Conservation (phyloP, 345 rosid species). For the Euphorbia peplus region DNA sequence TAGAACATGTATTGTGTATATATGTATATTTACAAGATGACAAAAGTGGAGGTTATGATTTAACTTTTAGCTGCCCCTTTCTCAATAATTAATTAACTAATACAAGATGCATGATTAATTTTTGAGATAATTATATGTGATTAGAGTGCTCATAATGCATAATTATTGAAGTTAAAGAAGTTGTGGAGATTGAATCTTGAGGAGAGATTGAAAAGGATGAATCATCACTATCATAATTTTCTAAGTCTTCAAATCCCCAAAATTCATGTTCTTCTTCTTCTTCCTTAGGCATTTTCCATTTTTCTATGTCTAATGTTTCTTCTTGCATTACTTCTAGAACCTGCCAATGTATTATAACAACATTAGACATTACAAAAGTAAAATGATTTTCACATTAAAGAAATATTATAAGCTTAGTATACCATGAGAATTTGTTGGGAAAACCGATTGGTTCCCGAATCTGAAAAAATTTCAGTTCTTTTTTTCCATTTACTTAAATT, state of each 20-base stretch:
- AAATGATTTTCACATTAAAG: not conserved
- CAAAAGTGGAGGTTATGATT: constrained; percentile 2
- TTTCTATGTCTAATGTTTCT: constrained; percentile 48
- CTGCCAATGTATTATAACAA: constrained; percentile 30
- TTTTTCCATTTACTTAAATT: too few relatives aligned
- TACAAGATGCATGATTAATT: not conserved
- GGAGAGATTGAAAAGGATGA: constrained; percentile 58
- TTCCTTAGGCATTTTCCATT: constrained; percentile 79
- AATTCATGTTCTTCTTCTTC: constrained; percentile 69
- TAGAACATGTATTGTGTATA: not conserved
- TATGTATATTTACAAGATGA: constrained; percentile 5
- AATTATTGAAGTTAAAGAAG: constrained; percentile 36
- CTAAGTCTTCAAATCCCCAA: constrained; percentile 94
- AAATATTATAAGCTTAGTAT: too few relatives aligned
- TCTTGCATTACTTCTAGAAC: constrained; percentile 61
- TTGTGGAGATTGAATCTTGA: constrained; percentile 54
- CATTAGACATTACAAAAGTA: not conserved
- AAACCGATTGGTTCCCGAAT: too few relatives aligned
- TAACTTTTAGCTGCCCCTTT: not conserved
- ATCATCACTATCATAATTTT: constrained; percentile 65
- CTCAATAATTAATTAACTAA: too few relatives aligned
- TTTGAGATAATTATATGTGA: not conserved
- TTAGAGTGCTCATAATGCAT: not conserved
- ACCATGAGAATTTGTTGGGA: too few relatives aligned
- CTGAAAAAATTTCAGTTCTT: too few relatives aligned